These are phyloP conservation scores for Neofusicoccum cordaticola DNA, from an alignment of 2,329 filamentous ascomycete species.

Conservation along the genomic window DNA sequence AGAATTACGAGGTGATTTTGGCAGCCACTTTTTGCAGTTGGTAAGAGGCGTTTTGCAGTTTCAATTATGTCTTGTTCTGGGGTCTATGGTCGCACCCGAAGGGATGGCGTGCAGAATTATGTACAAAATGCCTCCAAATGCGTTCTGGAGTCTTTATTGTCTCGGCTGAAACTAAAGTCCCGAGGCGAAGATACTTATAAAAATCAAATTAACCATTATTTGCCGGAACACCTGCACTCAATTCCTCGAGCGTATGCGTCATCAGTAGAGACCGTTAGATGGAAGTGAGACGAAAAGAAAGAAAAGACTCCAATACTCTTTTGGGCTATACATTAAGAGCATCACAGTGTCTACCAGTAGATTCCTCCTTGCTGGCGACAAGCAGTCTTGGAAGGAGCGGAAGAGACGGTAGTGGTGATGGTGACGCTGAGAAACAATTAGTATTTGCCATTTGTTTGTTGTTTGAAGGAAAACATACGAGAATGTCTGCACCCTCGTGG, in stretches of 20 bases:
- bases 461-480: constrained; percentile 21
- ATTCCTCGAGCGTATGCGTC: background rate
- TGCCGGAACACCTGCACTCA: background rate
- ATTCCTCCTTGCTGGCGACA: constrained; percentile 25
- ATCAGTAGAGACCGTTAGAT: background rate
- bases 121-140: no score
- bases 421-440: constrained; percentile 21
- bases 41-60: no score
- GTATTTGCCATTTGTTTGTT: background rate
- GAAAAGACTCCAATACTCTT: background rate
- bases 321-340: background rate
- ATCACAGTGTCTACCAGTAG: constrained; percentile 14
- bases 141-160: no score
- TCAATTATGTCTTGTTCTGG: no score
- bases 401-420: constrained; percentile 25
- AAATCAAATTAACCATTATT: background rate
- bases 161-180: no score
- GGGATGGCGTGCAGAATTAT: no score
- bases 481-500: constrained; percentile 20
- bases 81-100: no score
- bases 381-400: constrained; percentile 21
- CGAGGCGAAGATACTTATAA: background rate
- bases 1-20: no score
- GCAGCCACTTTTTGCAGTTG: no score
- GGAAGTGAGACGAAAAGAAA: background rate